Percentiles rank a stretch among this genome's conserved stretches.
Evolutionary conservation across 345 rosid species (phyloP).

Genomic region (Pistacia atlantica): DNA sequence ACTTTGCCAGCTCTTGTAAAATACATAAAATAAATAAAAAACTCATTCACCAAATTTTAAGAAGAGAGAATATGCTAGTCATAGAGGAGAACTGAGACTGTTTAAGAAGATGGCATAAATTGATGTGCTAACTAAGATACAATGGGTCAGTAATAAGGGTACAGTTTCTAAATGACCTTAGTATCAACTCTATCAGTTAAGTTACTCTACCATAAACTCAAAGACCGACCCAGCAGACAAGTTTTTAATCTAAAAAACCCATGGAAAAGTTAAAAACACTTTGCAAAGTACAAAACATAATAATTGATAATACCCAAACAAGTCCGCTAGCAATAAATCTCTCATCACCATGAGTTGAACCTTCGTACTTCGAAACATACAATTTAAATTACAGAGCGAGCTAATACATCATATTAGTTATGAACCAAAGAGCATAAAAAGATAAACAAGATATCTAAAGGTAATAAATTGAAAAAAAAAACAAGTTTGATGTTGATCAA

Average conservation of each 20-base stretch:
- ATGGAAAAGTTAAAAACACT: background rate
- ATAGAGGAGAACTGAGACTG: background rate
- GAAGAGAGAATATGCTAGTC: background rate
- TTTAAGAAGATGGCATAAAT: background rate
- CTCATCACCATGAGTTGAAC: no score
- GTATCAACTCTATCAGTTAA: background rate
- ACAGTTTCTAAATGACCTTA: background rate
- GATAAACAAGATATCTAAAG: background rate
- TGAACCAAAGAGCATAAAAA: no score
- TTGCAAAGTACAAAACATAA: background rate
- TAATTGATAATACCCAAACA: no score
- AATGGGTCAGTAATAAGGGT: background rate
- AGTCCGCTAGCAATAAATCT: no score
- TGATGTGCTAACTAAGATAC: background rate
- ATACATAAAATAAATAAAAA: no score
- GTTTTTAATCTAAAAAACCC: background rate
- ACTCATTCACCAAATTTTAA: background rate
- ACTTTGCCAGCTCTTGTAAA: background rate
- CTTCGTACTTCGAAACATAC: no score
- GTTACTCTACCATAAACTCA: background rate
- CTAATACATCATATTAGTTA: background rate
- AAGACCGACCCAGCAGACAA: no score
- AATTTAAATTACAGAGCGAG: background rate
- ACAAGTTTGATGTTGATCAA: background rate
- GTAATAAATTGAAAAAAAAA: background rate